Conservation (phyloP, 2,329 filamentous ascomycete genomes). For the Colletotrichum sp. region DNA sequence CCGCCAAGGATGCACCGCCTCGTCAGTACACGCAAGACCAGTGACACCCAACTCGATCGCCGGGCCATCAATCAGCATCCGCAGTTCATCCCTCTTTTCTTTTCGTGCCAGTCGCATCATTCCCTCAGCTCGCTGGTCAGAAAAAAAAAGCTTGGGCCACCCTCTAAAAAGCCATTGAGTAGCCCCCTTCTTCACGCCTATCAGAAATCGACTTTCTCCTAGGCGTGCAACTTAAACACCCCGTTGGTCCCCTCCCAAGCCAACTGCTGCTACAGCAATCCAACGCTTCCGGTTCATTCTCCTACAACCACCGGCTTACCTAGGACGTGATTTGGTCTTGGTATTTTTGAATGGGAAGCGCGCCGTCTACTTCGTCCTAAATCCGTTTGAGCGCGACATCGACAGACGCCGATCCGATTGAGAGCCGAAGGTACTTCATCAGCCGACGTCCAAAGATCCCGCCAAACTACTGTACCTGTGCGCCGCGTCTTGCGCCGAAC, state of each 20-base stretch:
- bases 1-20: conserved; percentile 20
- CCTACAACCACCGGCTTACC: neutral
- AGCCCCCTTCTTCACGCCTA: neutral
- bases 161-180: neutral
- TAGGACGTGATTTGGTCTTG: neutral
- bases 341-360: neutral
- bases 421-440: neutral
- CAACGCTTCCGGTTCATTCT: neutral
- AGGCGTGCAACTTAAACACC: neutral
- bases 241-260: neutral
- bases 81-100: conserved; percentile 12
- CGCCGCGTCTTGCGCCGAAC: neutral
- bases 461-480: neutral
- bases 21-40: conserved; percentile 12
- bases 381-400: neutral
- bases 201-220: neutral
- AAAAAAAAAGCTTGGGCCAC: conserved; percentile 11
- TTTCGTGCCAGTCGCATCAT: neutral
- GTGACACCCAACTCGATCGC: neutral
- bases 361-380: neutral
- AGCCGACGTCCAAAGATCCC: neutral
- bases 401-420: neutral
- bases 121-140: neutral
- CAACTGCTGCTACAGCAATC: neutral
- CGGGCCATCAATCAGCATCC: neutral